Conservation (phyloP, 1,284 basidiomycete genomes). For the Malassezia equina region DNA sequence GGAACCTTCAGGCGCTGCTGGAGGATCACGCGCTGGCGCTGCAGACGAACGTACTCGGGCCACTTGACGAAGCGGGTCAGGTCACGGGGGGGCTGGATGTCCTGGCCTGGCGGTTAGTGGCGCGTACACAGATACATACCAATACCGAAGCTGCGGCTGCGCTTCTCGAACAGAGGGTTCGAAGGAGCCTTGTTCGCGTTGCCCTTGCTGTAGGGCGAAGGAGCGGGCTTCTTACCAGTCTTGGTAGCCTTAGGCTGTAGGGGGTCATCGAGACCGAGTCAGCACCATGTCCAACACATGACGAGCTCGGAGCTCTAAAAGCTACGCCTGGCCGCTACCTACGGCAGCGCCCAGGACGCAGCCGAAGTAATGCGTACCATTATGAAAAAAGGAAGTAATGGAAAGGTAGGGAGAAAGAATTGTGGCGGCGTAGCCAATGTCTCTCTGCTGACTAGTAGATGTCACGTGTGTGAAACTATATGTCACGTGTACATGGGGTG, state of each 20-base stretch:
- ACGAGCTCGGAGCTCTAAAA: slow-evolving; percentile 42
- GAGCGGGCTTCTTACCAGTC: slow-evolving; percentile 40
- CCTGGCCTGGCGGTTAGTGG: slow-evolving; percentile 62
- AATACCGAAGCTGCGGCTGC: slow-evolving; percentile 85
- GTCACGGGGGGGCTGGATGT: slow-evolving; percentile 81
- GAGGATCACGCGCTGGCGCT: slow-evolving; percentile 97
- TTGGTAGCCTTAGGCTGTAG: slow-evolving; percentile 44
- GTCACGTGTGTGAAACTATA: not conserved
- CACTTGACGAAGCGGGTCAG: slow-evolving; percentile 98
- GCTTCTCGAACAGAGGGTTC: slow-evolving; percentile 92
- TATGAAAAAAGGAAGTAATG: not conserved
- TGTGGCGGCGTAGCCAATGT: not conserved
- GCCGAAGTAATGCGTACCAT: slow-evolving; percentile 17
- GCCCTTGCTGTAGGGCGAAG: slow-evolving; percentile 42
- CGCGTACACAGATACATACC: slow-evolving; percentile 55
- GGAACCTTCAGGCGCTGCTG: slow-evolving; percentile 97
- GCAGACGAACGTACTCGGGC: slow-evolving; percentile 96
- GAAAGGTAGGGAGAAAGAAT: not conserved
- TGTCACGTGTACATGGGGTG: not conserved
- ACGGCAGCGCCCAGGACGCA: slow-evolving; percentile 7
- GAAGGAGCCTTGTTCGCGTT: slow-evolving; percentile 56
- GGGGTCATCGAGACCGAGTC: slow-evolving; percentile 47
- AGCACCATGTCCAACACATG: slow-evolving; percentile 20
- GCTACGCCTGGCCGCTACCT: not conserved
- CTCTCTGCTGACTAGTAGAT: not conserved